phyloP scores from a whole-genome alignment of 2,329 filamentous ascomycete species.

The Colletotrichum gloeosporioides region DNA sequence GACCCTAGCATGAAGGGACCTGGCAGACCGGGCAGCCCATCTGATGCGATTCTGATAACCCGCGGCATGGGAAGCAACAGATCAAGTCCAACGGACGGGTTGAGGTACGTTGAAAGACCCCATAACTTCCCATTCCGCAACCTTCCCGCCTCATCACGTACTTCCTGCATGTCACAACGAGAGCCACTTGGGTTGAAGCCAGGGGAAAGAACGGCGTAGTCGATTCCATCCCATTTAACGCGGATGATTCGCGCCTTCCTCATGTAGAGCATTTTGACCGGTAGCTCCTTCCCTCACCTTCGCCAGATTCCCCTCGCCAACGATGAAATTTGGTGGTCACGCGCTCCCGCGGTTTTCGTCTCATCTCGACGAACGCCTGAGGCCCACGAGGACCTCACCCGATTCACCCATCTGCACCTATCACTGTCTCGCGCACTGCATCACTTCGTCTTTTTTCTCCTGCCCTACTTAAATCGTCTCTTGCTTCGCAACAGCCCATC shows the following conservation, averaged over 20 bases:
- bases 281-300: background rate
- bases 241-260: background rate
- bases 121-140: background rate
- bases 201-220: background rate
- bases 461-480: background rate
- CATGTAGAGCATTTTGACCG: background rate
- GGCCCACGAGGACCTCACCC: background rate
- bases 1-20: constrained; percentile 18
- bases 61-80: constrained; percentile 21
- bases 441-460: background rate
- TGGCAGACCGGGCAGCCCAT: constrained; percentile 24
- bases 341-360: background rate
- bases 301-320: background rate
- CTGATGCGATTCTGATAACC: constrained; percentile 30
- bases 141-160: background rate
- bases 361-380: background rate
- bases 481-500: background rate
- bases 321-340: background rate
- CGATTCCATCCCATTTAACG: background rate
- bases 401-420: background rate
- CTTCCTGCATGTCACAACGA: too few relatives aligned
- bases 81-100: constrained; percentile 21
- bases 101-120: constrained; percentile 16
- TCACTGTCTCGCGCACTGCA: background rate
- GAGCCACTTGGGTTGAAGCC: background rate